These are phyloP conservation scores for Ceratobasidium sp. DNA, from an alignment of 1,284 basidiomycete genomes.

Conservation along the genomic window DNA sequence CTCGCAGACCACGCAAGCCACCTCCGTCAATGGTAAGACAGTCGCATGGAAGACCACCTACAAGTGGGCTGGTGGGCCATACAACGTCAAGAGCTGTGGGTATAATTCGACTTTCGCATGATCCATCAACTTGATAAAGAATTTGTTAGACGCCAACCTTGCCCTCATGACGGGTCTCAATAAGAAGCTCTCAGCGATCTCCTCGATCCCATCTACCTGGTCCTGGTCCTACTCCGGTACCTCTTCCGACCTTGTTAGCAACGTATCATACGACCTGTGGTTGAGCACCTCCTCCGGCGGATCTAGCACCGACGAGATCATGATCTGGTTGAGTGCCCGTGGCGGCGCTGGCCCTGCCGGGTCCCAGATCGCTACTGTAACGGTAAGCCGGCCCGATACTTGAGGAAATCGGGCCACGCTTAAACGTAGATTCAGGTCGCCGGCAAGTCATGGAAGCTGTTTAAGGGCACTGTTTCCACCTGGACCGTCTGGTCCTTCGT, in stretches of 20 bases:
- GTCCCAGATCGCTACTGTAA: conserved; percentile 57
- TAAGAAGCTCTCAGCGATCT: conserved; percentile 57
- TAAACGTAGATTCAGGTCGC: conserved; percentile 25
- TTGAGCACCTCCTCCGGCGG: conserved; percentile 56
- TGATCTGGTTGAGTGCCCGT: conserved; percentile 60
- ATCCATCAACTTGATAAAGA: no score
- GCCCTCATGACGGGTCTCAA: conserved; percentile 51
- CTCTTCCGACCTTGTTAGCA: conserved; percentile 59
- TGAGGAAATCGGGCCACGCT: background rate
- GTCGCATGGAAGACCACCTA: conserved; percentile 49
- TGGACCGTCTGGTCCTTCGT: conserved; percentile 60
- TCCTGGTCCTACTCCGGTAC: conserved; percentile 58
- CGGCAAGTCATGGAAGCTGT: conserved; percentile 56
- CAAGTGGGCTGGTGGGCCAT: conserved; percentile 48
- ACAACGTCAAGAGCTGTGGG: conserved; percentile 49
- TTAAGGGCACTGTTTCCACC: conserved; percentile 59
- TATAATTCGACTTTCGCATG: background rate
- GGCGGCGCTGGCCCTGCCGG: conserved; percentile 59
- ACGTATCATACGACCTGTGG: conserved; percentile 61
- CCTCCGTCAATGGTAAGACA: conserved; percentile 36
- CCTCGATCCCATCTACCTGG: conserved; percentile 58
- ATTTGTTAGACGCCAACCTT: conserved; percentile 43
- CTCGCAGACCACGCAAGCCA: conserved; percentile 46
- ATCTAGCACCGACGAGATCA: conserved; percentile 58
- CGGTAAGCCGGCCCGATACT: conserved; percentile 28